phyloP scores from a whole-genome alignment of 2,329 filamentous ascomycete species.

The Rosellinia necatrix region DNA sequence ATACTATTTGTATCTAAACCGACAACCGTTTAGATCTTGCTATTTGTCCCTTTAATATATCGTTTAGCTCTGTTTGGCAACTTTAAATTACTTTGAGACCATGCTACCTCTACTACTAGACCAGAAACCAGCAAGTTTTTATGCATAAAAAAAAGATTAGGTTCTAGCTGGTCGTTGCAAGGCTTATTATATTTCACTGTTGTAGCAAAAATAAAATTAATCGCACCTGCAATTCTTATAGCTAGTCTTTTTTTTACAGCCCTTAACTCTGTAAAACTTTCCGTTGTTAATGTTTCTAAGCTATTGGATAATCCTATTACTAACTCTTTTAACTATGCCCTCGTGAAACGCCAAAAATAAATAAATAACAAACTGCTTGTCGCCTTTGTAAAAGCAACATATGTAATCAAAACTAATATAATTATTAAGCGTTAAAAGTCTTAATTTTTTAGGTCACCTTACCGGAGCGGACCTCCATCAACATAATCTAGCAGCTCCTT shows the following conservation, averaged over 20 bases:
- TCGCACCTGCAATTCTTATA: not conserved
- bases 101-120: constrained; percentile 11
- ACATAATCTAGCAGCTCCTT: not conserved
- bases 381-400: constrained; percentile 3
- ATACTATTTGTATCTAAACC: constrained; percentile 12
- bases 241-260: not conserved
- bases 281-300: not conserved
- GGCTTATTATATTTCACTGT: not conserved
- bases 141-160: constrained; percentile 4
- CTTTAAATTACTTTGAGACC: constrained; percentile 5
- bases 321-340: not conserved
- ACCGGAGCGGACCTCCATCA: constrained; percentile 1
- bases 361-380: constrained; percentile 17
- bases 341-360: constrained; percentile 1
- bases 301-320: not conserved
- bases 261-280: not conserved
- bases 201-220: not conserved
- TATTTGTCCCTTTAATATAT: not conserved
- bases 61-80: constrained; percentile 1
- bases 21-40: constrained; percentile 4
- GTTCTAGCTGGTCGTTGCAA: not conserved
- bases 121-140: not conserved
- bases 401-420: constrained; percentile 12
- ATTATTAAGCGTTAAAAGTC: not conserved
- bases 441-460: not conserved